Evolutionary conservation across 164 flowering plant species (phyloP).

Genomic region (Vitis riparia): DNA sequence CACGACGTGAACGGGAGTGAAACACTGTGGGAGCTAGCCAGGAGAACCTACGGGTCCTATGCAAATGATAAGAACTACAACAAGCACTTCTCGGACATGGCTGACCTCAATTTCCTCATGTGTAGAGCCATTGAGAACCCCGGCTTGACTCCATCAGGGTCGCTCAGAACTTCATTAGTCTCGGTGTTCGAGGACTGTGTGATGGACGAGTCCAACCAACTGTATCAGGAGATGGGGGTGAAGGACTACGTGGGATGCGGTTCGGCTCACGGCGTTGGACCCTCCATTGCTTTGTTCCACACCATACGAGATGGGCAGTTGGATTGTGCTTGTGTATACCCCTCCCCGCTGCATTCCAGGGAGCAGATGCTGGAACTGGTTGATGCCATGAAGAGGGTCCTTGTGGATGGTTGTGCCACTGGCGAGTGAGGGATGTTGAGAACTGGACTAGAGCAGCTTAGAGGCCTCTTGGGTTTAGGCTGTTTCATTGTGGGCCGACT

Average conservation of each 20-base stretch:
- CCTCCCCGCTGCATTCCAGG: constrained; percentile 77
- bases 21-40: constrained; percentile 69
- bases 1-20: constrained; percentile 56
- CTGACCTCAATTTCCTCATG: constrained; percentile 65
- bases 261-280: constrained; percentile 78
- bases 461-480: too few relatives aligned
- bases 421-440: too few relatives aligned
- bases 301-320: constrained; percentile 58
- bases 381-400: constrained; percentile 55
- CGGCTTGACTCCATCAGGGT: constrained; percentile 50
- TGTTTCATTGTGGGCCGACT: too few relatives aligned
- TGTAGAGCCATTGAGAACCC: constrained; percentile 70
- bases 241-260: constrained; percentile 72
- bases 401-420: constrained; percentile 21
- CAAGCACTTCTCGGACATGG: constrained; percentile 76
- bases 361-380: constrained; percentile 65
- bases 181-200: constrained; percentile 73
- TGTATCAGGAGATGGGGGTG: constrained; percentile 41
- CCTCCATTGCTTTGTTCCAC: constrained; percentile 68
- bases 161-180: constrained; percentile 60
- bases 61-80: constrained; percentile 38
- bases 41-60: constrained; percentile 43
- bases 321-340: constrained; percentile 74
- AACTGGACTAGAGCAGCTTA: too few relatives aligned
- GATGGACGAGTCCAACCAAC: constrained; percentile 33